Conservation (phyloP, 2,329 filamentous ascomycete species). For the Pseudogymnoascus sp. region DNA sequence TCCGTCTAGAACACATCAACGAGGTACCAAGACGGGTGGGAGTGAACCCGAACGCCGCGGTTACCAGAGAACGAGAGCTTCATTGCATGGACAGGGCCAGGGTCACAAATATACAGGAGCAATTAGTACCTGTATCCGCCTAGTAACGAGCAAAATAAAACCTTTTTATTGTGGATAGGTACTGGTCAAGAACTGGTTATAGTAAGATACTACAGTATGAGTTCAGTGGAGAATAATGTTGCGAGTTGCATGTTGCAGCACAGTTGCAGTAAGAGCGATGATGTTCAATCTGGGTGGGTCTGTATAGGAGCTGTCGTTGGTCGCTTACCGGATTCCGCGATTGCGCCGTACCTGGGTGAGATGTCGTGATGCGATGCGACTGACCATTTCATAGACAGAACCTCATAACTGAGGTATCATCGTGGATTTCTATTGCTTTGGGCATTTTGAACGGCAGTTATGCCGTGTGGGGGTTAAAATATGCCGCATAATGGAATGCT, state of each 20-base stretch:
- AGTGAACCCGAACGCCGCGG: neutral
- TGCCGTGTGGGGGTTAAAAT: neutral
- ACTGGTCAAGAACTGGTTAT: neutral
- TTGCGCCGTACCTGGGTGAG: slow-evolving; percentile 1
- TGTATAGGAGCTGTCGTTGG: neutral
- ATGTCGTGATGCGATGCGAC: neutral
- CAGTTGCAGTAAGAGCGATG: neutral
- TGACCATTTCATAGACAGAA: neutral
- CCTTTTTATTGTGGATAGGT: neutral
- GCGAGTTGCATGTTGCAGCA: neutral
- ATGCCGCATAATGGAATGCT: neutral
- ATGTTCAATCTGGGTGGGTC: slow-evolving; percentile 3
- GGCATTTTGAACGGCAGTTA: neutral
- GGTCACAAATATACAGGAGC: neutral
- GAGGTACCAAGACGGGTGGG: neutral
- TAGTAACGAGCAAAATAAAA: neutral
- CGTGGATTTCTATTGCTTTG: neutral
- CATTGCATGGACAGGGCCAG: neutral
- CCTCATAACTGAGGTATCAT: neutral
- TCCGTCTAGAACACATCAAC: neutral
- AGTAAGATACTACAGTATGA: neutral
- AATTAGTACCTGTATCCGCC: neutral
- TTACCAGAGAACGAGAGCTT: neutral
- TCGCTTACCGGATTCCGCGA: neutral
- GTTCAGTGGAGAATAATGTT: neutral